A percentile compares a stretch with the other conserved stretches of the same genome.
phyloP scores from a whole-genome alignment of 2,329 filamentous ascomycete genomes.

The Cryphonectria parasitica region DNA sequence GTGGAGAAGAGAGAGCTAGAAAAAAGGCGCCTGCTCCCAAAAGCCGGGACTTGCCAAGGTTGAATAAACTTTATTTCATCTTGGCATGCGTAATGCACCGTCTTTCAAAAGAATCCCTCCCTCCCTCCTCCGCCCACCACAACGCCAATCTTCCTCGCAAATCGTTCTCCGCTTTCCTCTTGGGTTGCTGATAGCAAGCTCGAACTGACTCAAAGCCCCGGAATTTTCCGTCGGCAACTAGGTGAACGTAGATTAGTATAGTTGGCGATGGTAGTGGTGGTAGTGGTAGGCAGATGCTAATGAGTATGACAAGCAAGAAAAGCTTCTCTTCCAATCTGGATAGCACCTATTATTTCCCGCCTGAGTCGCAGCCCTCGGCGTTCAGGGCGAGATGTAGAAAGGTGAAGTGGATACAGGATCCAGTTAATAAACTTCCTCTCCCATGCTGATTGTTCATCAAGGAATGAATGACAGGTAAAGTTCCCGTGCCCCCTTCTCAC shows the following conservation, averaged over 20 bases:
- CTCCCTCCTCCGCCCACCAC: neutral
- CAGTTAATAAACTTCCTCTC: neutral
- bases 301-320: neutral
- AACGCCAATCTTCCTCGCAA: neutral
- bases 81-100: constrained; percentile 1
- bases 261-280: neutral
- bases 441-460: neutral
- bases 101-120: neutral
- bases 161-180: neutral
- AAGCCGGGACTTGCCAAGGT: neutral
- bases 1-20: neutral
- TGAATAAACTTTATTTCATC: neutral
- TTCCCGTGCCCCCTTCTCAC: neutral
- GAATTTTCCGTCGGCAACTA: neutral
- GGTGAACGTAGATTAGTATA: neutral
- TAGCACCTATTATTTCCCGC: neutral
- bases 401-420: neutral
- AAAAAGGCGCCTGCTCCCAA: neutral
- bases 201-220: neutral
- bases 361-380: neutral
- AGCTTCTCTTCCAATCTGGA: neutral
- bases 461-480: neutral
- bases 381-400: neutral
- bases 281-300: neutral
- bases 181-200: neutral